Evolutionary conservation across 345 rosid genomes (phyloP).

Genomic region (Pistacia integerrima): DNA sequence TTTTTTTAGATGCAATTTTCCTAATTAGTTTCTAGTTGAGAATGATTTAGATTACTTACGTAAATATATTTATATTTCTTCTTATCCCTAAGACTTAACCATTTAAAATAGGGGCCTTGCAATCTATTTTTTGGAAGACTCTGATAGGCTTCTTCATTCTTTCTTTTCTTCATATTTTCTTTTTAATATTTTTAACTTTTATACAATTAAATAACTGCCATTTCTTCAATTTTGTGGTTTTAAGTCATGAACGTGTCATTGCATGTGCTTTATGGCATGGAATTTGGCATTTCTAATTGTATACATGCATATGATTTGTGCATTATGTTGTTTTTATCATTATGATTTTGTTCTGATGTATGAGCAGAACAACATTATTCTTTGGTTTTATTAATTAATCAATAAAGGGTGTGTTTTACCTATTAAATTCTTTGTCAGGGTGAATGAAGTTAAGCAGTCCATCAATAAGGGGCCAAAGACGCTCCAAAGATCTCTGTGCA

Average conservation of each 20-base stretch:
- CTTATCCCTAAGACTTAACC: not conserved
- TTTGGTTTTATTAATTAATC: not conserved
- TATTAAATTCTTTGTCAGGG: constrained; percentile 34
- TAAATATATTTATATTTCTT: too few species aligned
- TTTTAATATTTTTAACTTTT: not conserved
- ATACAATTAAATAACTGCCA: too few species aligned
- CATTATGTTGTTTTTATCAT: not conserved
- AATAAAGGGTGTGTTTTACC: not conserved
- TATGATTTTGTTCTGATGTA: not conserved
- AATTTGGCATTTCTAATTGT: not conserved
- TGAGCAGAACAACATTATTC: not conserved
- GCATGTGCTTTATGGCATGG: not conserved
- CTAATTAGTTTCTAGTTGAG: not conserved
- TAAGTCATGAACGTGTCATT: not conserved
- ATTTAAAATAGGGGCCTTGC: not conserved
- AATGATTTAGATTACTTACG: not conserved
- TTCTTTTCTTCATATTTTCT: not conserved
- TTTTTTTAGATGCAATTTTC: not conserved
- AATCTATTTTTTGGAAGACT: too few species aligned
- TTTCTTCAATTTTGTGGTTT: not conserved
- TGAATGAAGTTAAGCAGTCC: constrained; percentile 42
- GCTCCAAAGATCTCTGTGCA: constrained; percentile 38
- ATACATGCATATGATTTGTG: not conserved
- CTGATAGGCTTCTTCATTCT: not conserved
- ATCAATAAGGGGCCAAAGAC: constrained; percentile 42